phyloP scores from a whole-genome alignment of 2,329 filamentous ascomycete genomes.

The Balansia obtecta region DNA sequence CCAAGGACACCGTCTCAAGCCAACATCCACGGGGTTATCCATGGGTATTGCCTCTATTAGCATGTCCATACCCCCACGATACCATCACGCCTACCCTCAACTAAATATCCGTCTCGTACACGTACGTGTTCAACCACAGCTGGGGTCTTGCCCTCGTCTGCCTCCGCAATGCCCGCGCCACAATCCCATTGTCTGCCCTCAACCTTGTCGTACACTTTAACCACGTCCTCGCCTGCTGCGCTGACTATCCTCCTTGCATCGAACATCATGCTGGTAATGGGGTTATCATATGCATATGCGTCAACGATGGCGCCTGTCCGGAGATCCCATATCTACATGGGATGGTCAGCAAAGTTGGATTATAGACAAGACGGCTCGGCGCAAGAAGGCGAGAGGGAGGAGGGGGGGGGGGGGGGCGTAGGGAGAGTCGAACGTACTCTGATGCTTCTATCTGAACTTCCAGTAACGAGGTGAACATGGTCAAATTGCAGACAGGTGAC shows the following conservation, averaged over 20 bases:
- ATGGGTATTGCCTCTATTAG: slow-evolving; percentile 15
- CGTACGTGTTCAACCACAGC: slow-evolving; percentile 73
- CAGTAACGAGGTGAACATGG: slow-evolving; percentile 87
- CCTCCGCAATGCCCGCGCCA: slow-evolving; percentile 64
- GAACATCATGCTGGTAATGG: slow-evolving; percentile 95
- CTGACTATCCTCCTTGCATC: slow-evolving; percentile 80
- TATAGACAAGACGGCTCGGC: background rate
- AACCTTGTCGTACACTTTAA: slow-evolving; percentile 96
- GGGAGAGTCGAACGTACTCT: slow-evolving; percentile 50
- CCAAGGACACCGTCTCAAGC: no score
- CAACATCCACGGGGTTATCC: no score
- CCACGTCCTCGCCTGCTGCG: slow-evolving; percentile 82
- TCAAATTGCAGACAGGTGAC: slow-evolving; percentile 95
- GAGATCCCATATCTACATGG: slow-evolving; percentile 88
- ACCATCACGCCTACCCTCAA: slow-evolving; percentile 81
- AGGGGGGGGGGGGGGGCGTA: background rate
- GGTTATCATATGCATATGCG: slow-evolving; percentile 87
- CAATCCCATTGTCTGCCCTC: slow-evolving; percentile 96
- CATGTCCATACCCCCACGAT: slow-evolving; percentile 86
- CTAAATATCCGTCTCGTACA: slow-evolving; percentile 85
- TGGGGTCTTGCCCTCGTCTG: slow-evolving; percentile 50
- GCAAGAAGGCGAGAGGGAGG: no score
- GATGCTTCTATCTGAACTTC: slow-evolving; percentile 84
- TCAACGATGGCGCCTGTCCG: slow-evolving; percentile 91
- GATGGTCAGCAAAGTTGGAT: slow-evolving; percentile 10